Percentiles rank a stretch among this genome's conserved stretches.
Evolutionary conservation across 768 basidiomycete species (phyloP).

Genomic region (Fibroporia radiculosa): DNA sequence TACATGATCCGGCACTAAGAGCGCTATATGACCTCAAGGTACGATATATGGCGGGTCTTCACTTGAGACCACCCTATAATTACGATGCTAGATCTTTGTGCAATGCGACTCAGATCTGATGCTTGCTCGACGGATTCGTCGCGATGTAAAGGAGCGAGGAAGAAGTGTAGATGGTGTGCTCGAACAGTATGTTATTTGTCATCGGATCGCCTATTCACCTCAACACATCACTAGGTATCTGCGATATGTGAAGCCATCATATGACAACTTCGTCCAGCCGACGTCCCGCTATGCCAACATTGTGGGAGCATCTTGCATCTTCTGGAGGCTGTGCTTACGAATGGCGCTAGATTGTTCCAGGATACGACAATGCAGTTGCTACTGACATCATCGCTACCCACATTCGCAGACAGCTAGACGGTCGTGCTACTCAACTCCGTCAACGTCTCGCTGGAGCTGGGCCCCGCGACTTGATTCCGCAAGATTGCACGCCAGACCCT

Average conservation of each 20-base stretch:
- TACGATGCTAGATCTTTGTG: slow-evolving; percentile 58
- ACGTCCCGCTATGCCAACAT: slow-evolving; percentile 86
- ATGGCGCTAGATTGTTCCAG: slow-evolving; percentile 82
- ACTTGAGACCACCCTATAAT: neutral
- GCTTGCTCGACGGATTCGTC: slow-evolving; percentile 85
- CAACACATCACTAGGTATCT: no score
- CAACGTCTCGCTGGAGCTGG: slow-evolving; percentile 51
- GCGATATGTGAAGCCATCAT: slow-evolving; percentile 91
- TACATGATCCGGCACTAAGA: slow-evolving; percentile 73
- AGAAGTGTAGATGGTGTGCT: slow-evolving; percentile 81
- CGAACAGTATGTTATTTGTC: slow-evolving; percentile 75
- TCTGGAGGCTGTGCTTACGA: neutral
- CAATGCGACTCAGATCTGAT: slow-evolving; percentile 95
- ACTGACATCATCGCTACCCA: slow-evolving; percentile 93
- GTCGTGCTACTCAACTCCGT: slow-evolving; percentile 68
- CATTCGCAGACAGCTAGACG: slow-evolving; percentile 74
- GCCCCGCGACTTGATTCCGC: slow-evolving; percentile 15
- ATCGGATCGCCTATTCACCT: no score
- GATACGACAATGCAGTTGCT: slow-evolving; percentile 80
- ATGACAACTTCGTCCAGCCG: slow-evolving; percentile 89
- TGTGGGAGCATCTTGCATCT: slow-evolving; percentile 29
- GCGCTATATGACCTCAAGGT: slow-evolving; percentile 90
- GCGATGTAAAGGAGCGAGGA: slow-evolving; percentile 86
- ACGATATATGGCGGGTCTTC: slow-evolving; percentile 6
- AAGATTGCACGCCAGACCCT: slow-evolving; percentile 12